Base-by-base conservation (phyloP, 345 rosid species). In the Erodium maritimum region DNA sequence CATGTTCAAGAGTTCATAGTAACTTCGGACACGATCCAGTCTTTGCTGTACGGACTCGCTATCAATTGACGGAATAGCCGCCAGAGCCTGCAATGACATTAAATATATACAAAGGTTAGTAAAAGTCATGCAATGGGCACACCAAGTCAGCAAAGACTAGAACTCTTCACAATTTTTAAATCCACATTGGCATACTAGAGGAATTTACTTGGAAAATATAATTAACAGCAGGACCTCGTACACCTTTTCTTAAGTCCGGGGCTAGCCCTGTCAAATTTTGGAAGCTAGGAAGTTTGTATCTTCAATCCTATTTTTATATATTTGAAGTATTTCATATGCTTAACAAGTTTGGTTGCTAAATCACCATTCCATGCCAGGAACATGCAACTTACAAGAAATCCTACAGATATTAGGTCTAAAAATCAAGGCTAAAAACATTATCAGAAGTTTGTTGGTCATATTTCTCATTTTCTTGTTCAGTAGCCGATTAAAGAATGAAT, bases 1-100 rank as follows among this genome's bases (percentile, higher is more conserved):
- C 97, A 94, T 87, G 75, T 94, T 94, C 62, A 94, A 63, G 52
- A 94, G 84, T 68, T 94, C 99, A 42, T 75, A 94, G 69, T 87
- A 94, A 55, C 88, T 80, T 19, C 97, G 87, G 61, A 94, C 97
- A 65, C 70, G 88, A 69, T 94, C 97, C 59, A 94, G 67, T 72
- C 72, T 85, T 71, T 81, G 85, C 62, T 76, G 91, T 55, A 90
- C 90, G 54, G 75, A 69, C 65, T 85, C 84, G 58, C 90, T 78
- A 58, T 90, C 87, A 52, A 90, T 79, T 37, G 88, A 85, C 52
- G 99, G 90, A 67, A 94, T 85, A 60, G 91, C 96, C 58, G 96
- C 83, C 65, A 90, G 82, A 68, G 99, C 90, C 97, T 94, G 77
- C 51, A 56, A 53, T 61, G 54, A 73, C 59, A 45, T 19, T 67